A percentile compares a stretch with the other conserved stretches of the same genome.
phyloP scores from a whole-genome alignment of 345 rosid species.

The Lepidium didymum region DNA sequence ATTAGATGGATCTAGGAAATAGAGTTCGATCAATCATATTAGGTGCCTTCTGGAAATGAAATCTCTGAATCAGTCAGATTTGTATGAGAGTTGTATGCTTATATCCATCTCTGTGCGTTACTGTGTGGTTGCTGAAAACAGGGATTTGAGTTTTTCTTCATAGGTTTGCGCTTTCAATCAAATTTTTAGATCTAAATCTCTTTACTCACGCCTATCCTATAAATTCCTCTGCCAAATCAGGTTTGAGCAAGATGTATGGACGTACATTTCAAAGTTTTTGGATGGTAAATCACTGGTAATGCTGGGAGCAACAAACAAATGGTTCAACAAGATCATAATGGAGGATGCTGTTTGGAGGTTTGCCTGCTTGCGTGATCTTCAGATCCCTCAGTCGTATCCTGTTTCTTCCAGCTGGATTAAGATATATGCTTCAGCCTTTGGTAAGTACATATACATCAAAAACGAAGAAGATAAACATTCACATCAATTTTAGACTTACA shows the following conservation, averaged over 20 bases:
- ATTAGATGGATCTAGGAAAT: neutral
- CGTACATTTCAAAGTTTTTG: conserved; percentile 65
- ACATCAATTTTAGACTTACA: neutral
- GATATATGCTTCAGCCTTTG: conserved; percentile 67
- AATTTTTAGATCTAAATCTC: neutral
- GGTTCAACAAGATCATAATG: conserved; percentile 60
- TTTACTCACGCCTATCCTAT: neutral
- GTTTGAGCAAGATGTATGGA: conserved; percentile 73
- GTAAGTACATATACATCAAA: conserved; percentile 27
- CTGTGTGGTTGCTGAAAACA: conserved; percentile 6
- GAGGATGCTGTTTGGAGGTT: conserved; percentile 71
- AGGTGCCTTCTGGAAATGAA: neutral
- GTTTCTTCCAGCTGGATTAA: conserved; percentile 57
- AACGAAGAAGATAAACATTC: neutral
- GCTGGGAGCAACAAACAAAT: conserved; percentile 58
- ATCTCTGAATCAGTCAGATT: neutral
- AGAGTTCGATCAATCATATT: conserved; percentile 3
- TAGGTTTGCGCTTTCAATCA: neutral
- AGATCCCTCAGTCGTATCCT: conserved; percentile 42
- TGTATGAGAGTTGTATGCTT: neutral
- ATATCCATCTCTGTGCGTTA: neutral
- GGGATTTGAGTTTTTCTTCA: neutral
- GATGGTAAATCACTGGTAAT: conserved; percentile 74
- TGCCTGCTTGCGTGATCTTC: conserved; percentile 90
- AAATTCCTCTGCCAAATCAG: conserved; percentile 26